A percentile compares a stretch with the other conserved stretches of the same genome.
Conservation (phyloP, 208 protist species). For the Crithidia expoeki region DNA sequence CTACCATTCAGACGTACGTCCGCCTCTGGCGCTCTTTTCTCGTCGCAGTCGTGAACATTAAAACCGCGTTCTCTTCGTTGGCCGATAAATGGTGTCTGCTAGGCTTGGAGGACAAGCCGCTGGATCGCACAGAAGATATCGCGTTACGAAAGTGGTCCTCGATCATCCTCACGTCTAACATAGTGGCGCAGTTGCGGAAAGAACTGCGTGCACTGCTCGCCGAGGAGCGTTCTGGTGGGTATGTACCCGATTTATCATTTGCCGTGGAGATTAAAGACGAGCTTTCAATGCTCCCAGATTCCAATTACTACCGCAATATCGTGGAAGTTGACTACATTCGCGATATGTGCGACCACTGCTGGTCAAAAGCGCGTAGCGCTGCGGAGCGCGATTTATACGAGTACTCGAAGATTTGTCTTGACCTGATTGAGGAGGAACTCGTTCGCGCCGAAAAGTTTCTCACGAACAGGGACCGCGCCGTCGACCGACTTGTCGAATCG, state of each 20-base stretch:
- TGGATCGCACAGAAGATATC: slow-evolving; percentile 47
- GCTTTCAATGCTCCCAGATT: slow-evolving; percentile 46
- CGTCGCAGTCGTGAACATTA: slow-evolving; percentile 42
- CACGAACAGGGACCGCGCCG: slow-evolving; percentile 27
- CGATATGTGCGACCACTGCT: slow-evolving; percentile 39
- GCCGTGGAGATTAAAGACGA: slow-evolving; percentile 46
- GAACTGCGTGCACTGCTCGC: slow-evolving; percentile 32
- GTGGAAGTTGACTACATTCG: slow-evolving; percentile 42
- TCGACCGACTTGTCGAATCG: slow-evolving; percentile 29
- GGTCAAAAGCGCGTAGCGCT: slow-evolving; percentile 14
- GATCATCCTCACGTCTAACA: slow-evolving; percentile 23
- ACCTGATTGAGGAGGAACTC: slow-evolving; percentile 35
- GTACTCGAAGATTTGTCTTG: slow-evolving; percentile 25
- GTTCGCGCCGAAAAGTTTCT: slow-evolving; percentile 34
- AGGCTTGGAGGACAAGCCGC: slow-evolving; percentile 34
- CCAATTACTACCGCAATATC: slow-evolving; percentile 38
- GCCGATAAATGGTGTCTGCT: slow-evolving; percentile 35
- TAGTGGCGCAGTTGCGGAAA: slow-evolving; percentile 22
- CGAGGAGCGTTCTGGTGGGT: slow-evolving; percentile 21
- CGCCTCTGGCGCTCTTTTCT: slow-evolving; percentile 45
- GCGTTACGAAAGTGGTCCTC: slow-evolving; percentile 43
- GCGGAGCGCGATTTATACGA: slow-evolving; percentile 13
- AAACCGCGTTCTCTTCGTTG: slow-evolving; percentile 52
- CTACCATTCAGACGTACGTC: slow-evolving; percentile 39
- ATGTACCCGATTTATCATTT: slow-evolving; percentile 11